Base-by-base conservation (phyloP, 2,329 filamentous ascomycete species). In the Acarospora socialis region DNA sequence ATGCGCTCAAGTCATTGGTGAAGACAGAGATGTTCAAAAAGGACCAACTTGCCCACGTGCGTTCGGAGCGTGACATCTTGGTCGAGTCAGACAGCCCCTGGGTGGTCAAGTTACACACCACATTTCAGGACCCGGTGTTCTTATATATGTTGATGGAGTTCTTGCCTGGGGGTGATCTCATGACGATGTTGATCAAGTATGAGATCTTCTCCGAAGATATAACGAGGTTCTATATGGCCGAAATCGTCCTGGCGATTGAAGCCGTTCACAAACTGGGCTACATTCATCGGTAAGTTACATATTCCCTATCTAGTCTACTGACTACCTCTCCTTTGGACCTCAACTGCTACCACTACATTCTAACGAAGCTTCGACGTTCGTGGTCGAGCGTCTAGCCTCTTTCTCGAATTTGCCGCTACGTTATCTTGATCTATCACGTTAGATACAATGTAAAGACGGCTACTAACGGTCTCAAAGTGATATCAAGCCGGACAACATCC, bases 111-210 rank as follows among this genome's bases (percentile, higher is more conserved):
- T 74, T 98, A 40, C 92, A 82, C 63, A 94, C 90, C 8, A 95
- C 90, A 1, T 98, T 98, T 66, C 90, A 98, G 59, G 90, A 98
- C 54, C 70, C 72, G 27, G 87, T 90, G 44, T 98, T 94, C 62
- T 66, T 98, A 21, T 98, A 98, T 65, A 90, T 98, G 77, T 68
- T 98, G 39, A 98, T 98, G 90, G 90, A 98, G 60, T 98, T 95
- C 60, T 70, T 98, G 56, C 90, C 90, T 5, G 90, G 90, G 56
- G 90, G 90, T 56, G 90, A 98, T 62, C 59, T 98, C 55, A 98
- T 98, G 90, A 98, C 90, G 3, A 98, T 98, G 90, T 68, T 98
- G 46, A 98, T 98, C 65, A 98, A 95, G 68, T 98, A 98, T 52
- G 90, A 98, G 56, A 94, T 98, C 55, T 98, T 98, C 57, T 92